Base-by-base conservation (phyloP, 2,329 filamentous ascomycete genomes). In the Nannizziopsis barbatae region DNA sequence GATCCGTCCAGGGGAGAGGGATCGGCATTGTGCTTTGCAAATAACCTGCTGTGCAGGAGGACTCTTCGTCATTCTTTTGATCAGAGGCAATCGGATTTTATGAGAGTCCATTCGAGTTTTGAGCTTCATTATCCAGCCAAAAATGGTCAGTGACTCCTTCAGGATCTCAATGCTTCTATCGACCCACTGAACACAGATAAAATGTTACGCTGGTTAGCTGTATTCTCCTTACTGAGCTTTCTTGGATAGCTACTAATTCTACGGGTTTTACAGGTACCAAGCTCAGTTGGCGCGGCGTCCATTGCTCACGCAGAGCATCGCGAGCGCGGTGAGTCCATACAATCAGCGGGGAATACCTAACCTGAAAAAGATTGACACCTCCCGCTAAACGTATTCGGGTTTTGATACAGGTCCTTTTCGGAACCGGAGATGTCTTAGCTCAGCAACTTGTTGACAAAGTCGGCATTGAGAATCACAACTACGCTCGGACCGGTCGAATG, bases 371-470 rank as follows among this genome's bases (percentile, higher is more conserved):
- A 27, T 39, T 8, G 11, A 7, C 35, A n/a, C 22, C 14, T 40
- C 1, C 17, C 14, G 30, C 20, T 47, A 40, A 40, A 30, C 41
- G 20, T 8, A 27, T n/a, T 12, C 18, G 7, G 37, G 17, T 9
- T 10, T 17, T 45, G n/a, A 31, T 45, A 15, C 55, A 81, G 77
- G 65, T 96, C 51, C 81, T 98, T 54, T 98, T 96, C 65, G 89
- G 84, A 50, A 86, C 88, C 11, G 92, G 92, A 60, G 92, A 98
- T 70, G 75, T 84, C 52, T 81, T 93, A 56, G 87, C 92, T 33
- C 92, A 98, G 69, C 90, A 96, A 70, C 74, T 80, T 32, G 85
- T 98, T 51, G 90, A 96, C 70, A 82, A 80, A 65, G 81, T 76
- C 60, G 89, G 88, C 14, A 56, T 84, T 20, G 70, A 82, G 57